These are phyloP conservation scores for Cryomyces antarcticus DNA, from an alignment of 495 filamentous ascomycete genomes.

Conservation along the genomic window DNA sequence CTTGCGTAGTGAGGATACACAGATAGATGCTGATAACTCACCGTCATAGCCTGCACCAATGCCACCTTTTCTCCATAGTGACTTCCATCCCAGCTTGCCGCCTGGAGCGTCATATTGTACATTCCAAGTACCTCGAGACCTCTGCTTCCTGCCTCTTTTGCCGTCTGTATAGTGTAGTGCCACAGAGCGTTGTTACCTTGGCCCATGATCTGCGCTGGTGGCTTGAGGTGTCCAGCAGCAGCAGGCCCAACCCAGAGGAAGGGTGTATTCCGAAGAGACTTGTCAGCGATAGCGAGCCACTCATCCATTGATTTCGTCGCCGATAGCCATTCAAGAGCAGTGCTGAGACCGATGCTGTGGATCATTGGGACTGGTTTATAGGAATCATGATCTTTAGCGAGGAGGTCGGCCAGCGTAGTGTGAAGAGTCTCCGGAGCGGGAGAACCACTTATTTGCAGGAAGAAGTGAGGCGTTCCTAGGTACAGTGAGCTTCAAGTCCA, in stretches of 20 bases:
- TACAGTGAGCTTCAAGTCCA: neutral
- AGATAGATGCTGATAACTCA: no score
- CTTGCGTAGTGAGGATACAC: no score
- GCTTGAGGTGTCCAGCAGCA: conserved; percentile 22
- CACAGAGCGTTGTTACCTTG: conserved; percentile 22
- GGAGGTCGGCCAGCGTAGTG: conserved; percentile 11
- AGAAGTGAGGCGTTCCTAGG: conserved; percentile 23
- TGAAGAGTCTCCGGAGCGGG: conserved; percentile 17
- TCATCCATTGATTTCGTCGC: conserved; percentile 25
- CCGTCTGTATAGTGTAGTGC: conserved; percentile 23
- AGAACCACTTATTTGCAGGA: conserved; percentile 18
- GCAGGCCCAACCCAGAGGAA: conserved; percentile 31
- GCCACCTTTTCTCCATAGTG: conserved; percentile 25
- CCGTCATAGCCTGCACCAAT: conserved; percentile 31
- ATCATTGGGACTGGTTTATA: conserved; percentile 28
- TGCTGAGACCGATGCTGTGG: conserved; percentile 22
- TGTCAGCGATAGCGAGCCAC: conserved; percentile 21
- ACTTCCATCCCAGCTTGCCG: conserved; percentile 23
- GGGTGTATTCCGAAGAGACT: conserved; percentile 20
- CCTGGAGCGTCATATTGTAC: conserved; percentile 29
- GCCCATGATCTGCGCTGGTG: conserved; percentile 14
- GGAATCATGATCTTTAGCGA: conserved; percentile 12
- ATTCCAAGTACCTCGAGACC: conserved; percentile 26
- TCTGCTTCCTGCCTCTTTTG: conserved; percentile 16
- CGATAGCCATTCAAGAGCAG: conserved; percentile 16